Base-by-base conservation (phyloP, 2,329 filamentous ascomycete species). In the Thelonectria blattea region DNA sequence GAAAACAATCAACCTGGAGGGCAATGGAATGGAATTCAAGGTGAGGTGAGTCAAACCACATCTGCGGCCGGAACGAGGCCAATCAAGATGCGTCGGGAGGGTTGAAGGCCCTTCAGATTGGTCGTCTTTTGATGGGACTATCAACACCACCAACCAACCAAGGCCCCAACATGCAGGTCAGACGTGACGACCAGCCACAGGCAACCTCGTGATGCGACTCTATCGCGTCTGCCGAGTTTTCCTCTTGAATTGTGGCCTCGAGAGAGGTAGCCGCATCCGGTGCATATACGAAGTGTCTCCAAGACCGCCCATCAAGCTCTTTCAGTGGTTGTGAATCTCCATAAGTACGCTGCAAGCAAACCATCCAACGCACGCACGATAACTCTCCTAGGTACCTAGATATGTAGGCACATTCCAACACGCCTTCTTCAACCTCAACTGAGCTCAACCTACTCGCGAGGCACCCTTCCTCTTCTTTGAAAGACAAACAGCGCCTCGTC, bases 401-500 rank as follows among this genome's bases (percentile, higher is more conserved):
- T 30, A 30, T 30, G 27, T 30, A 30, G 27, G 27, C 27, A 8
- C 18, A 45, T 22, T 47, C n/a, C 22, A 47, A 27, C 45, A 14
- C 20, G 27, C 10, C 17, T 24, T 47, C 11, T 47, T 59, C 52
- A 58, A 52, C 22, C 34, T 37, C 34, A 37, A 48, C 39, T 50
- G 56, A 52, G 17, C 34, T 37, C 34, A 37, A 48, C 39, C 52
- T 64, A 63, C 63, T 66, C 60, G 24, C 30, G 39, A 7, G 73
- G 73, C 18, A 74, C 78, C 61, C 76, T 73, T n/a, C 76, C 69
- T 15, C 80, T 80, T 55, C 81, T 72, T 67, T 84, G 80, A 65
- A 89, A 92, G 18, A 91, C 82, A 74, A 88, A 92, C 56, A 92
- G 70, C 0, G 87, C 90, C 75, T 93, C 90, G 68, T 93, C 90